Percentiles rank a stretch among this genome's conserved stretches.
Conservation (phyloP, 1,284 basidiomycete species). For the Nidula niveotomentosa region DNA sequence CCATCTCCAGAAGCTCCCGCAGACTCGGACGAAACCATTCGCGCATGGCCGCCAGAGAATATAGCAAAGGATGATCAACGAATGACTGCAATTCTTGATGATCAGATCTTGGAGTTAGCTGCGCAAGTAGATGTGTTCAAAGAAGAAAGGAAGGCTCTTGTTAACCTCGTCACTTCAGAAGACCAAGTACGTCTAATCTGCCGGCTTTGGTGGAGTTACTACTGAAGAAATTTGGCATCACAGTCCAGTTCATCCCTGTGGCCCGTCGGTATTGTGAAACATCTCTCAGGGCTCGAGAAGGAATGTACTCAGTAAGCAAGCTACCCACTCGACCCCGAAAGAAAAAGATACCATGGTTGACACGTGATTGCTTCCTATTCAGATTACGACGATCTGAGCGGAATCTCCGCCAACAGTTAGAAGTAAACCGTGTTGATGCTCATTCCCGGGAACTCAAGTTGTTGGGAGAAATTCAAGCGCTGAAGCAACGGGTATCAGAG, state of each 20-base stretch:
- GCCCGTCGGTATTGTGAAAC: background rate
- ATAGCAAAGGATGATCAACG: background rate
- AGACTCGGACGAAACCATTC: background rate
- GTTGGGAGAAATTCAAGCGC: constrained; percentile 11
- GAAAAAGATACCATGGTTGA: background rate
- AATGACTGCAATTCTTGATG: constrained; percentile 21
- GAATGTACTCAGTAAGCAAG: background rate
- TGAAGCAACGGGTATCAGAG: constrained; percentile 6
- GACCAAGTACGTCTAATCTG: background rate
- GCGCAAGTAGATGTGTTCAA: constrained; percentile 32
- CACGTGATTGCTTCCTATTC: constrained; percentile 11
- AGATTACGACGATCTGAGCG: constrained; percentile 14
- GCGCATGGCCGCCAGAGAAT: background rate
- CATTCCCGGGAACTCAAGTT: constrained; percentile 17
- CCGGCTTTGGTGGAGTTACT: too few species aligned
- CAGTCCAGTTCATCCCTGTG: background rate
- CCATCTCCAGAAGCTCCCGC: background rate
- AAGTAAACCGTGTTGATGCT: constrained; percentile 5
- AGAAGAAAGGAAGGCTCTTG: constrained; percentile 30
- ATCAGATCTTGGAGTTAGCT: constrained; percentile 31
- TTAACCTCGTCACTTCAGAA: constrained; percentile 16
- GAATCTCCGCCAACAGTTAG: constrained; percentile 13
- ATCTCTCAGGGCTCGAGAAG: background rate
- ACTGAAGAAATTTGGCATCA: too few species aligned
- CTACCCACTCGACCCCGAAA: background rate